Evolutionary conservation across 306 rosid genomes (phyloP), one percentile per base, ranked within the genome.

Genomic region (Pyrus communis): DNA sequence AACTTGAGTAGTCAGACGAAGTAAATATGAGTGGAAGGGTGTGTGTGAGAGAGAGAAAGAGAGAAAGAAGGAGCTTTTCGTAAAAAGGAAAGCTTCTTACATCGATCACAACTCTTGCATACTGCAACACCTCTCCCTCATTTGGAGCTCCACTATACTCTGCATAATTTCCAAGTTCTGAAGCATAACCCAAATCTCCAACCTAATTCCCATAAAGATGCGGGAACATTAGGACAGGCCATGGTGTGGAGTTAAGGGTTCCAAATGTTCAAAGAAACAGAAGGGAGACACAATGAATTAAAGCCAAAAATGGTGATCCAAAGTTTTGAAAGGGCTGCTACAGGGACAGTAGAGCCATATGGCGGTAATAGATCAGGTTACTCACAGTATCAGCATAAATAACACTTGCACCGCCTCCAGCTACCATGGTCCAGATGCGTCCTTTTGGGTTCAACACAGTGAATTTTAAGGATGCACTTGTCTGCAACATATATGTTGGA

Each of bases 131-230:
- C 84, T 93, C 97, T 49, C 90, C 97, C 85, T 93, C 96, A 42
- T 93, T 93, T 74, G 97, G 97, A 79, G 97, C 96, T 78, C 97
- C 97, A 84, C 97, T 93, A 67, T 93, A 90, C 81, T 93, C 97
- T 12, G 97, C 97, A 85, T 93, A 93, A 83, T 93, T 93, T n/a
- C 97, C 97, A 75, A 93, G 96, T 86, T 93, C 97, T 38, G 91
- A 88, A 28, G 97, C 93, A 86, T 88, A 93, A 60, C 97, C 97
- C 88, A 93, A 82, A 88, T 92, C 96, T 78, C 97, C 97, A 66
- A 92, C 97, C 96, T 92, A 73, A 71, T 57, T 43, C 13, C 23
- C 18, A 61, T 2, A 22, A 59, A 22, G 14, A 45, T 0, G 49
- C 46, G 40, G 33, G 1, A 69, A 57, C 9, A 38, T 28, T 18